Conservation (phyloP, 2,329 filamentous ascomycete genomes). For the Alternaria sp. region DNA sequence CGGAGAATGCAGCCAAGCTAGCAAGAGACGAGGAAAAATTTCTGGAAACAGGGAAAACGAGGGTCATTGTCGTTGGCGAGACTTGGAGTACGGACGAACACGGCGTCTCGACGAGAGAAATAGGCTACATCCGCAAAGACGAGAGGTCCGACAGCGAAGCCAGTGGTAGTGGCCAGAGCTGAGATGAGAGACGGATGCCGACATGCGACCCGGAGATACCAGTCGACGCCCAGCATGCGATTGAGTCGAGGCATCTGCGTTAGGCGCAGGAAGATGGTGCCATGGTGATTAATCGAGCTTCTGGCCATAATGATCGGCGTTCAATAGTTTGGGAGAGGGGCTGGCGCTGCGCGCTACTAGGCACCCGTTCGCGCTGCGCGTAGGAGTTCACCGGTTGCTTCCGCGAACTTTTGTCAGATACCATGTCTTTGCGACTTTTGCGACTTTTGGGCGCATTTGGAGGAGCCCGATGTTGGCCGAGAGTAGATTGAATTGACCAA, state of each 20-base stretch:
- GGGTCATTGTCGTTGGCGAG: conserved; percentile 36
- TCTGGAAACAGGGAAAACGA: conserved; percentile 25
- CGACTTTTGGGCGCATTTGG: background rate
- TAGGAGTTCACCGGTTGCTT: background rate
- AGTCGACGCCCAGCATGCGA: background rate
- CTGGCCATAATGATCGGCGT: background rate
- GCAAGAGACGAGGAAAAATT: conserved; percentile 35
- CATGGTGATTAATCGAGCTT: background rate
- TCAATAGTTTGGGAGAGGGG: background rate
- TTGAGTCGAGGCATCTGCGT: background rate
- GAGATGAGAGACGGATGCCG: background rate
- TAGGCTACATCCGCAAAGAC: conserved; percentile 2
- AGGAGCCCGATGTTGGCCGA: background rate
- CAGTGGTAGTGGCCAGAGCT: conserved; percentile 19
- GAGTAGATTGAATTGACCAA: background rate
- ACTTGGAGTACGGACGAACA: conserved; percentile 23
- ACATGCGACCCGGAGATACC: background rate
- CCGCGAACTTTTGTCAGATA: background rate
- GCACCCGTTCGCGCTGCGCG: background rate
- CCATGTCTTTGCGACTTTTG: background rate
- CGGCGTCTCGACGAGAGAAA: conserved; percentile 13
- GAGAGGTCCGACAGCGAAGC: conserved; percentile 22
- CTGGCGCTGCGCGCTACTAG: conserved; percentile 1
- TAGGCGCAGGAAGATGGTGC: background rate
- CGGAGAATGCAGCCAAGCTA: conserved; percentile 26